phyloP scores from a whole-genome alignment of 2,329 filamentous ascomycete species.

The Elsinoe perseae region DNA sequence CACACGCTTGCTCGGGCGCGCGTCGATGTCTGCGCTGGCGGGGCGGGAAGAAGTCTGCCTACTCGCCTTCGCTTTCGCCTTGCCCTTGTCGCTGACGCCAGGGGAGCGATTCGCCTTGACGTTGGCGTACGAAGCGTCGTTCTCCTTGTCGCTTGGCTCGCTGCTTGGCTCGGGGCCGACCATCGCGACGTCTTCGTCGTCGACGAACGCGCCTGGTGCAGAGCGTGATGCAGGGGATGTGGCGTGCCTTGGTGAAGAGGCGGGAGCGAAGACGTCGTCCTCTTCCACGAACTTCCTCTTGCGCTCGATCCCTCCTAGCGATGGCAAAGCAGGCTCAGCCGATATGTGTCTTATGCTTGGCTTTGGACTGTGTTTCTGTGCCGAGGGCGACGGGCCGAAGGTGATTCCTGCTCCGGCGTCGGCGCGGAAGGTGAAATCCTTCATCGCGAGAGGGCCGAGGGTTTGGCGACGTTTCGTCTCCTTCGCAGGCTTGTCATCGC shows the following conservation, averaged over 20 bases:
- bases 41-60: background rate
- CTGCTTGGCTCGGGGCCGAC: background rate
- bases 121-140: constrained; percentile 25
- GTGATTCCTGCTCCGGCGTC: constrained; percentile 33
- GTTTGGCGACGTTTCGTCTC: constrained; percentile 30
- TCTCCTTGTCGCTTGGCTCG: constrained; percentile 35
- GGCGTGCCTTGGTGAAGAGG: too few species aligned
- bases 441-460: constrained; percentile 26
- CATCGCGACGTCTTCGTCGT: background rate
- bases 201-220: background rate
- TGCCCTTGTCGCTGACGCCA: too few species aligned
- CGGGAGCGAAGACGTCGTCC: constrained; percentile 12
- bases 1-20: constrained; percentile 26
- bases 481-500: constrained; percentile 20
- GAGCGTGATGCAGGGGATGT: too few species aligned
- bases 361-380: constrained; percentile 27
- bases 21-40: constrained; percentile 13
- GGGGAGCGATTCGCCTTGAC: constrained; percentile 22
- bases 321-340: constrained; percentile 24
- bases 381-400: constrained; percentile 35
- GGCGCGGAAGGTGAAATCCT: constrained; percentile 44
- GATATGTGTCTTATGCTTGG: constrained; percentile 41
- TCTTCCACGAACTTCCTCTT: constrained; percentile 37
- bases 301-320: constrained; percentile 22
- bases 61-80: constrained; percentile 12